Conservation (phyloP, 805 yeast species). For the Helenozyma rhizophorensis region DNA sequence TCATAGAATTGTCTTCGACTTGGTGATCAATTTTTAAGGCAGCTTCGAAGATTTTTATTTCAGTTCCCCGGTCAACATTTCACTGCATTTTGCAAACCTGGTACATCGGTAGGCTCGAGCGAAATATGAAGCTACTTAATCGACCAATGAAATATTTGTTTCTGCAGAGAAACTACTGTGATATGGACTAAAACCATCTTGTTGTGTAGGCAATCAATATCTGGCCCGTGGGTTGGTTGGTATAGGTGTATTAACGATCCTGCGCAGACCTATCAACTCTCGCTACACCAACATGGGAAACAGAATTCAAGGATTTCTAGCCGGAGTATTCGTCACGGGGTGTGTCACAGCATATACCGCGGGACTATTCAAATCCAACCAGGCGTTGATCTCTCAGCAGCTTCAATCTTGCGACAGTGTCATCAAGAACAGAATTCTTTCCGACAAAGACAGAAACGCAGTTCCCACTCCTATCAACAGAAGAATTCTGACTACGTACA, state of each 20-base stretch:
- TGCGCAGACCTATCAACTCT: not conserved
- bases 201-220: not conserved
- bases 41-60: no score
- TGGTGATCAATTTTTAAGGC: no score
- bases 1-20: no score
- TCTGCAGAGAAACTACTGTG: no score
- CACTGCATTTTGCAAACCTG: no score
- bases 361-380: slow-evolving; percentile 47
- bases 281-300: slow-evolving; percentile 30
- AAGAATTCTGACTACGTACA: slow-evolving; percentile 17
- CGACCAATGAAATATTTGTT: no score
- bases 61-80: no score
- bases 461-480: slow-evolving; percentile 40
- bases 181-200: no score
- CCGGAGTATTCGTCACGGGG: slow-evolving; percentile 59
- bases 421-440: slow-evolving; percentile 50
- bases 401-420: slow-evolving; percentile 46
- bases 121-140: no score
- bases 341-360: slow-evolving; percentile 60
- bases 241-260: no score
- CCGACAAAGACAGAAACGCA: slow-evolving; percentile 42
- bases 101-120: no score
- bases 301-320: slow-evolving; percentile 41
- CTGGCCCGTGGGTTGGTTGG: no score
- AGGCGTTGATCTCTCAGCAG: slow-evolving; percentile 41